Base-by-base conservation (phyloP, 805 yeast species). In the Torulaspora delbrueckii region DNA sequence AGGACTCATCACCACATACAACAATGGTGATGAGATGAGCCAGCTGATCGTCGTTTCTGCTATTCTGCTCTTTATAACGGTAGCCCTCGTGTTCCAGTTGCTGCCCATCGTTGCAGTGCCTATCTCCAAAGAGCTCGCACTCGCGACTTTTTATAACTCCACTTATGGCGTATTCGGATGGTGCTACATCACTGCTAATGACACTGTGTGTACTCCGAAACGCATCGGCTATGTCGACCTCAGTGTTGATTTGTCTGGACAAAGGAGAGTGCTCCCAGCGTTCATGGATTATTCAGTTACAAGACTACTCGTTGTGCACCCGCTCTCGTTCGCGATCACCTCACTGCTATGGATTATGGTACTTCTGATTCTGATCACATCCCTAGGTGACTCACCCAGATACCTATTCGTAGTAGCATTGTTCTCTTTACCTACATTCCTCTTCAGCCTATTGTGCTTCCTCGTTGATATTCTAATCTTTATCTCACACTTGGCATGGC, bases 391-490 rank as follows among this genome's bases (percentile, higher is more conserved):
- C 42, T 72, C 62, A 26, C 57, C 77, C 4, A 58, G 63, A 31
- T 76, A 71, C 46, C 66, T 84, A 39, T 69, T 82, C 45, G 55
- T 75, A 14, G 64, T 81, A 54, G 72, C 84, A 30, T 54, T 82
- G 2, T 71, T 84, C 65, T 74, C 88, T 1, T 60, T 86, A 35
- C 81, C 88, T 1, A 72, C 88, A 0, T 87, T 89, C 55, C 59
- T 90, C 46, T 70, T 84, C 34, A 70, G 86, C 1, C 66, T 90
- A 40, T 70, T 91, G 42, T 82, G 90, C 5, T 86, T 91, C 53
- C 68, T 90, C 48, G 87, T 87, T 3, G 98, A 91, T 62, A 77
- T 90, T 31, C 64, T 90, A 33, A 64, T 91, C 41, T 91, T 91
- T 57, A 75, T 82, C 1, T 86, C 90, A 2, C 79, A 81, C 58